Base-by-base conservation (phyloP, 805 yeast genomes). In the Soucietia sequanensis region DNA sequence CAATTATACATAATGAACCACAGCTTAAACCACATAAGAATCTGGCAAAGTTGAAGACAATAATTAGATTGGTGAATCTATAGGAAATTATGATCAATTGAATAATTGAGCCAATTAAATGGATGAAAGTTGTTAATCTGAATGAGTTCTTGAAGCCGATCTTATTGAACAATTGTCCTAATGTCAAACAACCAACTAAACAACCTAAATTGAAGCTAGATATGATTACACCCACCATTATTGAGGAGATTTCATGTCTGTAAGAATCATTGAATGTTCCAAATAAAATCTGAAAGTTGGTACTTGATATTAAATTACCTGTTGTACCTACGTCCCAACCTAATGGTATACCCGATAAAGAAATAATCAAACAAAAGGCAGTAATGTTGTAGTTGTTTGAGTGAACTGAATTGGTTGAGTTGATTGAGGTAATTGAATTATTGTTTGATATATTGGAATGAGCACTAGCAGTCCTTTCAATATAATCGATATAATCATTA, bases 271-370 rank as follows among this genome's bases (percentile, higher is more conserved):
- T 34, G 20, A 15, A 5, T 4, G 17, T 27, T 4, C 29, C 16
- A 15, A 6, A 6, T 6, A 23, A 23, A 8, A 8, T 6, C 27
- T 10, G 27, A 16, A 24, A 24, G 13, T 24, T 16, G 14, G 27
- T 7, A n/a, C 9, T 13, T 17, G 17, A 39, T 13, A 48, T 22
- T 15, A 47, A 27, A 21, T 44, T 36, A 3, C 52, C 51, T 5
- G 46, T 43, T 7, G 56, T 48, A 6, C 55, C 59, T 19, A 54
- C 49, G 31, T 53, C 60, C 60, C 58, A 54, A 1, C 61, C 60
- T n/a, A n/a, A n/a, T n/a, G n/a, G n/a, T n/a, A n/a, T n/a, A n/a
- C n/a, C n/a, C n/a, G n/a, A n/a, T n/a, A n/a, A n/a, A n/a, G n/a
- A n/a, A n/a, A n/a, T n/a, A n/a, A n/a, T n/a, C n/a, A n/a, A n/a